Conservation (phyloP, 2,329 filamentous ascomycete genomes). For the Xylaria sp. region DNA sequence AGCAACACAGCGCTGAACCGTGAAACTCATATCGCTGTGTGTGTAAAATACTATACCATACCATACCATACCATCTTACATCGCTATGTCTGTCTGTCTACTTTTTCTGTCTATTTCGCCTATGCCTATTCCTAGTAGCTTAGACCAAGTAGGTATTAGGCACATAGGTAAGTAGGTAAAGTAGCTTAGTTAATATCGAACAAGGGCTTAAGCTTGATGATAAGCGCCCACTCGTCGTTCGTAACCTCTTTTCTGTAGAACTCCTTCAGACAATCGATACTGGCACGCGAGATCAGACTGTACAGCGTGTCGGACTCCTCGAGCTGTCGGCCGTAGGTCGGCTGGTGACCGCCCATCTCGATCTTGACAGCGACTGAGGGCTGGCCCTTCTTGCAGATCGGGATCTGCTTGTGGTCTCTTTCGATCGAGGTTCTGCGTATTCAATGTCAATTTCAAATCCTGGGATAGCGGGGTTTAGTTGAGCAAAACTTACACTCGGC, state of each 20-base stretch:
- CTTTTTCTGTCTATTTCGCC: neutral
- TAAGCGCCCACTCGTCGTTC: conserved; percentile 89
- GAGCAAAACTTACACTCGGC: conserved; percentile 80
- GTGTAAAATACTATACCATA: neutral
- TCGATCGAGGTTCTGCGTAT: conserved; percentile 83
- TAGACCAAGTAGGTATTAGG: too few relatives aligned
- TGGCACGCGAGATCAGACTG: conserved; percentile 82
- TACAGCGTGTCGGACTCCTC: conserved; percentile 91
- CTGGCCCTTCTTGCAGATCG: conserved; percentile 91
- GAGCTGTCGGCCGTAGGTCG: conserved; percentile 90
- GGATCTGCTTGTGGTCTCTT: conserved; percentile 94
- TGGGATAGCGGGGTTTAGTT: neutral
- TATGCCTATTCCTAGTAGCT: too few relatives aligned
- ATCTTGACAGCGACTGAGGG: conserved; percentile 99
- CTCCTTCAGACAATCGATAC: conserved; percentile 95
- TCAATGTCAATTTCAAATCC: conserved; percentile 35
- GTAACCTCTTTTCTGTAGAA: conserved; percentile 72
- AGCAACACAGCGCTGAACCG: neutral
- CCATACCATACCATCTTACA: neutral
- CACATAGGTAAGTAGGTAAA: too few relatives aligned
- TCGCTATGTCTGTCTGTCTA: neutral
- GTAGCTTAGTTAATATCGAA: conserved; percentile 77
- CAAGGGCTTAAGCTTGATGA: conserved; percentile 92
- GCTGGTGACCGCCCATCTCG: conserved; percentile 89
- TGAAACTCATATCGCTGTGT: neutral